Evolutionary conservation across 2,329 filamentous ascomycete species (phyloP), one percentile per base, ranked within the genome.

Genomic region (Aspergillus unguis): DNA sequence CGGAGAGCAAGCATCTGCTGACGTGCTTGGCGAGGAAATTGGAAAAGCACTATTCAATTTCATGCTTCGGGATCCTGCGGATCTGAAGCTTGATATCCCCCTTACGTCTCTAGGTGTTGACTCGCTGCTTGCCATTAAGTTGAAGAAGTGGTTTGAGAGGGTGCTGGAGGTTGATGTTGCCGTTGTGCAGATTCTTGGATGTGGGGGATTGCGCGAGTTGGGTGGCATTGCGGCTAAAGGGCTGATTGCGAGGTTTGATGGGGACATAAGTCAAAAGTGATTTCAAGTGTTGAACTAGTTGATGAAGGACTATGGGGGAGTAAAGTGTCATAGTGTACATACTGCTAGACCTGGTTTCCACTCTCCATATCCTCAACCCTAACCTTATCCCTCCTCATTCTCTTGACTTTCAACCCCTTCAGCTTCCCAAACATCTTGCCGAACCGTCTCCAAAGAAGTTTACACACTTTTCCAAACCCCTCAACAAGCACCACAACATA

Each of bases 401-500:
- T 17, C 17, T 17, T 17, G 17, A 17, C 17, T 17, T 17, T 17
- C 17, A 17, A 17, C 17, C 8, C 10, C 1, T 3, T 11, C 37
- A 35, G 17, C 26, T 11, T 37, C 9, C 29, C 29, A 11, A 28
- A 35, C 8, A 27, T 35, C 2, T 35, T 45, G 10, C 10, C 17
- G 2, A 51, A 8, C 11, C 33, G 42, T 23, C 7, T 17, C 25
- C 40, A 40, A 3, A 40, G 2, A 1, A 41, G 9, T 42, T 5
- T 41, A 2, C 9, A 8, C 10, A 9, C 29, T n/a, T 8, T 40
- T 35, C 25, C 33, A 40, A 29, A 37, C 35, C 48, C 37, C 52
- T 70, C 64, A 50, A 78, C 74, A 2, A 74, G 65, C 33, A 70
- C 51, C 2, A 65, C 71, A 45, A 77, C 75, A 43, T 74, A 70